Evolutionary conservation across 2,329 filamentous ascomycete genomes (phyloP), one percentile per base, ranked within the genome.

Genomic region (Fusarium sp.): DNA sequence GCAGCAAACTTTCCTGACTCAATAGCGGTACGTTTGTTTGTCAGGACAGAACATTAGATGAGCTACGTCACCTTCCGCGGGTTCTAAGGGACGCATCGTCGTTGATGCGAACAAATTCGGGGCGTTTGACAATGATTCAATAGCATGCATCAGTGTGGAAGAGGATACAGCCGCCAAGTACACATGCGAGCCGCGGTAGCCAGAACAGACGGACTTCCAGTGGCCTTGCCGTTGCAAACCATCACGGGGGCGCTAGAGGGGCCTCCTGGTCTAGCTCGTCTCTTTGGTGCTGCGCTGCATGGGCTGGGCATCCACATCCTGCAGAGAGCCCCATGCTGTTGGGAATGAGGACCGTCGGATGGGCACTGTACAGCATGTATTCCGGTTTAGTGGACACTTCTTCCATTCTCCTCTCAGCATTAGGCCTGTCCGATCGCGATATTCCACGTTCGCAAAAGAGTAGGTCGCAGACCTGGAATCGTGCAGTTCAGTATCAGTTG

Each of bases 101-200:
- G 45, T 47, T 53, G 26, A 49, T 47, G 46, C 54, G 52, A 36
- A 40, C 37, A 62, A 36, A 63, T 40, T 53, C 37, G 49, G 61
- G 30, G 55, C 45, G 57, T 56, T 71, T 60, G 55, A 56, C 57
- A 38, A 57, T 52, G 56, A 55, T 61, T 57, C 61, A 40, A 31
- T 47, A 52, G 57, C 41, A 23, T 37, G 47, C 44, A 34, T 28
- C 53, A 41, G 49, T 36, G 61, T 54, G 52, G 66, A 62, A 65
- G 64, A 67, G 61, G 61, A 57, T 61, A 52, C 57, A 51, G 54
- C 46, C 41, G 63, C 64, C 68, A 52, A 71, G 72, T 53, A 47
- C 58, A 59, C 68, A 70, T 61, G 57, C 56, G 69, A 74, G 72
- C 72, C 72, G 72, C 72, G 71, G 72, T 74, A 74, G 64, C 72